Evolutionary conservation across 2,329 filamentous ascomycete species (phyloP).

Genomic region (Venturia asperata): DNA sequence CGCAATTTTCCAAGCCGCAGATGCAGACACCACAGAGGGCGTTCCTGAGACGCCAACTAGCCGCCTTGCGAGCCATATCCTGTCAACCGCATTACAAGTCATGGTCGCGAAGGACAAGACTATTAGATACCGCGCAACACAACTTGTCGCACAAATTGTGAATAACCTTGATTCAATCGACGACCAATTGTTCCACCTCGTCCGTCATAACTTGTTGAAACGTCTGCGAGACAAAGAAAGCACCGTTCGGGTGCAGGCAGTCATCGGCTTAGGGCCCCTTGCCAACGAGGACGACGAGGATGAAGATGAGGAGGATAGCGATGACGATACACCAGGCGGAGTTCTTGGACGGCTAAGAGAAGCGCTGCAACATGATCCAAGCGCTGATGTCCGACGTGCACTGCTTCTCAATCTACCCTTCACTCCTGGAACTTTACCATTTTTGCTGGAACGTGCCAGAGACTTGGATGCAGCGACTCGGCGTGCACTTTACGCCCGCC

Average conservation of each 20-base stretch:
- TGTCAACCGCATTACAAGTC: conserved; percentile 68
- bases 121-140: conserved; percentile 81
- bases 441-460: conserved; percentile 80
- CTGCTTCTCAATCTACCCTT: conserved; percentile 88
- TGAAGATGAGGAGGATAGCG: conserved; percentile 58
- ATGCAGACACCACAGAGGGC: conserved; percentile 61
- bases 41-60: conserved; percentile 79
- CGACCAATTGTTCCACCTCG: conserved; percentile 77
- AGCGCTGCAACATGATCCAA: conserved; percentile 87
- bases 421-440: conserved; percentile 72
- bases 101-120: conserved; percentile 85
- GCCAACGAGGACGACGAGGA: conserved; percentile 62
- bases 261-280: conserved; percentile 78
- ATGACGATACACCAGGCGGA: conserved; percentile 58
- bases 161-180: conserved; percentile 90
- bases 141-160: conserved; percentile 83
- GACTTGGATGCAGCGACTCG: conserved; percentile 81
- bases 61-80: conserved; percentile 66
- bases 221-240: conserved; percentile 90
- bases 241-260: conserved; percentile 84
- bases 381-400: conserved; percentile 83
- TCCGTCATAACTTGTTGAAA: conserved; percentile 72
- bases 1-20: conserved; percentile 31
- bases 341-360: conserved; percentile 78
- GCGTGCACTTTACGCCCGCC: conserved; percentile 75